Base-by-base conservation (phyloP, 345 rosid species). In the Eucalyptus rudis region DNA sequence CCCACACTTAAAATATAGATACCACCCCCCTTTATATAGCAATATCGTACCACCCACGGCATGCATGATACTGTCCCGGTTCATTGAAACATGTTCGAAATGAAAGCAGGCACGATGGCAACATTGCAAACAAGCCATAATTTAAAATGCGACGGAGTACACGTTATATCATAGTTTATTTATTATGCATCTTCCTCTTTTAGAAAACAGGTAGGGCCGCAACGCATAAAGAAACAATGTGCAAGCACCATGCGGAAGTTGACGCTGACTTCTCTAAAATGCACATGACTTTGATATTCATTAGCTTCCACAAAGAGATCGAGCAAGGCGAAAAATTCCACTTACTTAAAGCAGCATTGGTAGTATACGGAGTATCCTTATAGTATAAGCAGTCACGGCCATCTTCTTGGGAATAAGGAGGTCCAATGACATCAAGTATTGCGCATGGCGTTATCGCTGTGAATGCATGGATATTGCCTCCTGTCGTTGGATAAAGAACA, bases 401-500 rank as follows among this genome's bases (percentile, higher is more conserved):
- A 49, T 94, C 96, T 13, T 92, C 92, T 13, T 88, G 90, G 4
- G 95, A 93, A 88, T 95, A 96, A 47, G 97, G 98, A 89, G 98
- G 98, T 85, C 97, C 98, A 2, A 96, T 83, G 49, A 96, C 95
- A 54, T 96, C 98, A 51, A 96, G 96, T 49, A 96, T 88, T 0
- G 94, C 97, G 22, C 97, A 96, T 6, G 98, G 95, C 10, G 96
- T 94, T 25, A 93, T 85, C 25, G 95, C 98, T 2, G 93, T 95
- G 92, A 95, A 94, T 27, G 92, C 91, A 54, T 96, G 98, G 87
- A 96, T 94, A 62, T 96, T 96, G 88, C 98, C 98, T 31, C 98
- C 97, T 10, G 93, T 91, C 10, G 96, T 96, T 24, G 97, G 98
- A 89, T 96, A 95, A 43, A 96, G 81, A 7, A 96, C 97, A 2